A percentile compares a stretch with the other conserved stretches of the same genome.
Evolutionary conservation across 768 basidiomycete genomes (phyloP).

Genomic region (Tulasnella sp.): DNA sequence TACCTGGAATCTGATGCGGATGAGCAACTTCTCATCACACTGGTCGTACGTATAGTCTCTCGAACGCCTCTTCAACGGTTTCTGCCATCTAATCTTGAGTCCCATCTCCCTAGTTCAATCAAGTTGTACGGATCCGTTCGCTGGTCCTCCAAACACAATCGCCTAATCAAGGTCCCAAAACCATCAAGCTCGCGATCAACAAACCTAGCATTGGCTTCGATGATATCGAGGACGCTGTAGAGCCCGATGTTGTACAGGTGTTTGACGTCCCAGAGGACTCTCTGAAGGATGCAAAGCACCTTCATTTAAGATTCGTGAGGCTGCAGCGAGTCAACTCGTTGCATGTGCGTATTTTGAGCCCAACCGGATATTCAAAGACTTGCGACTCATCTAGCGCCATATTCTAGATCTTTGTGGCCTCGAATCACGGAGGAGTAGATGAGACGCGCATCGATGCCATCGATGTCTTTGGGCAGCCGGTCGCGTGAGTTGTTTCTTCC

Average conservation of each 20-base stretch:
- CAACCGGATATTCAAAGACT: neutral
- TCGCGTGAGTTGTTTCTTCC: conserved; percentile 37
- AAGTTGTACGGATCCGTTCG: conserved; percentile 37
- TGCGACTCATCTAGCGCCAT: neutral
- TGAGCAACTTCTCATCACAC: conserved; percentile 56
- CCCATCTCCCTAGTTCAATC: conserved; percentile 46
- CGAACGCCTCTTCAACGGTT: neutral
- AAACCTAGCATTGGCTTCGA: conserved; percentile 49
- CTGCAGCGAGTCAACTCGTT: conserved; percentile 59
- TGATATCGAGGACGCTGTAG: conserved; percentile 45
- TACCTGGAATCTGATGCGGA: conserved; percentile 61
- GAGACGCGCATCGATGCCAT: conserved; percentile 56
- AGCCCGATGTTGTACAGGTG: conserved; percentile 44
- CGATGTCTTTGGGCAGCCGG: conserved; percentile 49
- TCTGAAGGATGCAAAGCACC: conserved; percentile 36
- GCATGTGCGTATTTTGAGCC: conserved; percentile 36
- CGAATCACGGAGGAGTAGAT: conserved; percentile 53
- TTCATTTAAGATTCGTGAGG: conserved; percentile 50
- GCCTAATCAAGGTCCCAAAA: conserved; percentile 41
- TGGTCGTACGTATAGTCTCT: conserved; percentile 38
- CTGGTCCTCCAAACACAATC: no score
- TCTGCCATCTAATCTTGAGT: conserved; percentile 2
- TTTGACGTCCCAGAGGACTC: conserved; percentile 42
- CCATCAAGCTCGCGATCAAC: conserved; percentile 54
- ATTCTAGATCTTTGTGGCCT: conserved; percentile 52